Conservation (phyloP, 1,284 basidiomycete genomes). For the Ustilago trichophora region DNA sequence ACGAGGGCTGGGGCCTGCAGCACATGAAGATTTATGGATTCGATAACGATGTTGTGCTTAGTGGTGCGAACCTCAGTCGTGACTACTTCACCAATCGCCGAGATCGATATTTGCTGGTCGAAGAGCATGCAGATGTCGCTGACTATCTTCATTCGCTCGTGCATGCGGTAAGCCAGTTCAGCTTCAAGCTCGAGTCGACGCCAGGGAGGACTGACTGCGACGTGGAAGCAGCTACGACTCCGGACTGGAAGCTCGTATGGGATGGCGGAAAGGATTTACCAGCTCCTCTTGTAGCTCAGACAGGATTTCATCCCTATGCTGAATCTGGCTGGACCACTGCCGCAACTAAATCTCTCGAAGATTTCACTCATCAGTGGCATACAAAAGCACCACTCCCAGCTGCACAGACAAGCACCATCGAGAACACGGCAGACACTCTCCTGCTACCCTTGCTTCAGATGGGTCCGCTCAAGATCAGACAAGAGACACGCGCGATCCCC, state of each 20-base stretch:
- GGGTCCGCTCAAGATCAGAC: slow-evolving; percentile 64
- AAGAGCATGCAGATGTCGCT: slow-evolving; percentile 74
- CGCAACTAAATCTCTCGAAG: slow-evolving; percentile 28
- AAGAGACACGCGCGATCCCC: slow-evolving; percentile 66
- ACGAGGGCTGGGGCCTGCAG: slow-evolving; percentile 98
- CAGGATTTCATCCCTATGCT: slow-evolving; percentile 1
- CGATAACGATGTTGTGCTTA: slow-evolving; percentile 90
- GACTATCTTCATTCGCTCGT: slow-evolving; percentile 86
- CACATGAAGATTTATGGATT: slow-evolving; percentile 95
- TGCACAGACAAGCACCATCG: background rate
- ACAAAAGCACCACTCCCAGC: background rate
- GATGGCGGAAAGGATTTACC: slow-evolving; percentile 45
- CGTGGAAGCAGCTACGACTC: background rate
- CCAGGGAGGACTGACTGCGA: background rate
- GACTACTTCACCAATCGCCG: slow-evolving; percentile 95
- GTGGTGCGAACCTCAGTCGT: slow-evolving; percentile 91
- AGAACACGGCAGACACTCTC: slow-evolving; percentile 25
- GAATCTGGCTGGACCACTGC: slow-evolving; percentile 34
- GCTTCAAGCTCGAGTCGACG: slow-evolving; percentile 70
- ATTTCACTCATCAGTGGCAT: slow-evolving; percentile 49
- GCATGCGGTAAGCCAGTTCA: slow-evolving; percentile 76
- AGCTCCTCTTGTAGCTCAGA: background rate
- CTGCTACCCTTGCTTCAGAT: slow-evolving; percentile 68
- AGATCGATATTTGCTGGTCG: slow-evolving; percentile 88
- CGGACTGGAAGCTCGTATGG: slow-evolving; percentile 50